These are phyloP conservation scores for Echites panduratus DNA, from an alignment of 257 asterid genomes.

Conservation along the genomic window DNA sequence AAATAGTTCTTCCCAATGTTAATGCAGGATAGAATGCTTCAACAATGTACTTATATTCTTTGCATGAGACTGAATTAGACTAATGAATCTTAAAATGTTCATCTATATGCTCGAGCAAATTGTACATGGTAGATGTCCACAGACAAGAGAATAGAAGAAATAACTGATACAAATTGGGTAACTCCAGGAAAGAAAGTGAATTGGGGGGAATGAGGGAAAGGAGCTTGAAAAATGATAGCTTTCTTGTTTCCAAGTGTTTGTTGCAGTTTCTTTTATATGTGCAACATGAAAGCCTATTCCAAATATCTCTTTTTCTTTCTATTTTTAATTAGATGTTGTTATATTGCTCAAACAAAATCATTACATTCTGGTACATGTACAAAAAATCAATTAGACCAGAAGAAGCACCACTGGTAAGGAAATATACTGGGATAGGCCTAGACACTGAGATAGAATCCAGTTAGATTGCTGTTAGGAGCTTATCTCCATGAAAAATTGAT, in stretches of 20 bases:
- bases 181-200: neutral
- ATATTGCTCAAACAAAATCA: neutral
- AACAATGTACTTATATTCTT: neutral
- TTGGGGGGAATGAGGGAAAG: neutral
- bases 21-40: neutral
- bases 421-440: too few species aligned
- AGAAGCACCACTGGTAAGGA: neutral
- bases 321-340: too few species aligned
- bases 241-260: neutral
- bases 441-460: neutral
- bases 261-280: neutral
- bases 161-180: neutral
- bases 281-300: too few species aligned
- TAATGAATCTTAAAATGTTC: neutral
- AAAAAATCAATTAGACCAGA: too few species aligned
- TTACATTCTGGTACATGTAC: neutral
- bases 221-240: neutral
- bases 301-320: neutral
- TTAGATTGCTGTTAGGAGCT: neutral
- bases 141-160: neutral
- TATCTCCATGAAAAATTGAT: neutral
- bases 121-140: neutral
- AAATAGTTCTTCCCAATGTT: neutral
- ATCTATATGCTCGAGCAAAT: neutral
- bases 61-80: neutral